phyloP scores from a whole-genome alignment of 2,329 filamentous ascomycete species.

The Pestalotiopsis sp. region DNA sequence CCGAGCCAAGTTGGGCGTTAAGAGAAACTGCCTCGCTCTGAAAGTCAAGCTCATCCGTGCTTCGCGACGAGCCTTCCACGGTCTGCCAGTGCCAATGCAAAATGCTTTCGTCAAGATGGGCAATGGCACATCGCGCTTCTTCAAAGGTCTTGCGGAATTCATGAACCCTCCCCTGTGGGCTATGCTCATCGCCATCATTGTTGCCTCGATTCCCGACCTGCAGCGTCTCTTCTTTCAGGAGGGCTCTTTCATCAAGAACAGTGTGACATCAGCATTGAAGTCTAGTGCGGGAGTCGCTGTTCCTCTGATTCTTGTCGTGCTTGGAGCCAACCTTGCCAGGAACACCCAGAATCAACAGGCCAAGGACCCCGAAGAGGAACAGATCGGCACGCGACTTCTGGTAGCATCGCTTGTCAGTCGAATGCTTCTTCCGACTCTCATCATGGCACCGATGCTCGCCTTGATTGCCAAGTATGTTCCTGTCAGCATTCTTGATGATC shows the following conservation, averaged over 20 bases:
- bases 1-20: conserved; percentile 34
- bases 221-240: conserved; percentile 86
- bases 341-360: conserved; percentile 76
- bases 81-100: conserved; percentile 45
- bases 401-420: conserved; percentile 83
- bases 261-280: conserved; percentile 81
- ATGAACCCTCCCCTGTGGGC: conserved; percentile 99
- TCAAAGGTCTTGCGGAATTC: conserved; percentile 78
- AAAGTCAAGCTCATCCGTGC: conserved; percentile 20
- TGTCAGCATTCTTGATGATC: conserved; percentile 92
- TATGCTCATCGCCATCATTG: conserved; percentile 87
- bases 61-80: conserved; percentile 28
- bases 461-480: conserved; percentile 86
- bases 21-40: conserved; percentile 24
- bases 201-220: conserved; percentile 82
- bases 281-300: conserved; percentile 91
- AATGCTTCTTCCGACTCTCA: conserved; percentile 86
- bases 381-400: conserved; percentile 73
- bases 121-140: conserved; percentile 44
- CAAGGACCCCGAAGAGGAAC: conserved; percentile 68
- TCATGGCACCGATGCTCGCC: conserved; percentile 91
- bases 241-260: conserved; percentile 89
- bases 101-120: conserved; percentile 29
- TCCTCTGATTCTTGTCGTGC: conserved; percentile 89
- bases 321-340: conserved; percentile 90